Conservation (phyloP, 352 stramenopile species). For the Globisporangium splendens region DNA sequence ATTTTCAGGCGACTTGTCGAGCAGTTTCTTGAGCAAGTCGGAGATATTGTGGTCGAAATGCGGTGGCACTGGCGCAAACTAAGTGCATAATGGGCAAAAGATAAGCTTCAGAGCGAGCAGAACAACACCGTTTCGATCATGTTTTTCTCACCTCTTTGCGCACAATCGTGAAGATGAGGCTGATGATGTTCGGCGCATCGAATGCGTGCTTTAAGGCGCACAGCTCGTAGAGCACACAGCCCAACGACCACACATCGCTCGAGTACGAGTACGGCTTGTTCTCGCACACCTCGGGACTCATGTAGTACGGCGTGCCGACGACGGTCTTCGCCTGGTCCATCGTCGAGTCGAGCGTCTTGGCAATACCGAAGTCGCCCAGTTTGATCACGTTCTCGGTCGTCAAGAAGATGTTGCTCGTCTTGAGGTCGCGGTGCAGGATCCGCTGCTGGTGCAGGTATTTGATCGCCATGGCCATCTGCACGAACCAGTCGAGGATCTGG, state of each 20-base stretch:
- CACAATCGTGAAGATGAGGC: conserved; percentile 81
- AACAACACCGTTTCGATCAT: too few relatives aligned
- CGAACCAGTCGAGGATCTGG: conserved; percentile 86
- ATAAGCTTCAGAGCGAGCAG: neutral
- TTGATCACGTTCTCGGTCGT: conserved; percentile 86
- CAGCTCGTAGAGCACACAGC: conserved; percentile 90
- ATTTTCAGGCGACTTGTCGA: conserved; percentile 61
- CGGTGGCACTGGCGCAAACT: conserved; percentile 48
- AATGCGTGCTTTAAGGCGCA: conserved; percentile 82
- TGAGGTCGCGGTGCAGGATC: conserved; percentile 92
- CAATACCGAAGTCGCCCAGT: conserved; percentile 93
- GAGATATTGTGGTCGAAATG: conserved; percentile 63
- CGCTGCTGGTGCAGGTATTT: conserved; percentile 92
- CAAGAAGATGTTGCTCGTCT: conserved; percentile 93
- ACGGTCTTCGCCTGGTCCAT: conserved; percentile 87
- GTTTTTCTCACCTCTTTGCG: conserved; percentile 50
- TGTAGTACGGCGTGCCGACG: conserved; percentile 93
- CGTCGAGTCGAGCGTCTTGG: conserved; percentile 78
- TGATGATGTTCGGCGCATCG: conserved; percentile 80
- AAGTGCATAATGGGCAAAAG: neutral
- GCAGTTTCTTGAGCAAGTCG: conserved; percentile 42
- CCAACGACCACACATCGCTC: conserved; percentile 92
- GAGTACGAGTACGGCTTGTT: conserved; percentile 90
- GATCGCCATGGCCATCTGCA: conserved; percentile 93
- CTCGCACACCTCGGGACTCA: conserved; percentile 92